Conservation (phyloP, 2,329 filamentous ascomycete species). For the Septoria linicola region DNA sequence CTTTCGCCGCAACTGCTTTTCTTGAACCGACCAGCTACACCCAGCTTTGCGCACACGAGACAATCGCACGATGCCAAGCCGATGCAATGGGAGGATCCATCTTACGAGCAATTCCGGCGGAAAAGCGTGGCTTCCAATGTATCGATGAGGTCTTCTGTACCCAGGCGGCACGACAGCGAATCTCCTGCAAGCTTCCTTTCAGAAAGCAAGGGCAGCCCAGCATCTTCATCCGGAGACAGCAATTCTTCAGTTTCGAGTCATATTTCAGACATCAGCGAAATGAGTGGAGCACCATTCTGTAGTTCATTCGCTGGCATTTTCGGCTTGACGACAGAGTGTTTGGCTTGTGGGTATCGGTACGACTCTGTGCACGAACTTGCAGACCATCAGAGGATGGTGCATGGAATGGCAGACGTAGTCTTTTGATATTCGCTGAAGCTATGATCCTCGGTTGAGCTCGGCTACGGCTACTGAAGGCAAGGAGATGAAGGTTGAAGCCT, state of each 20-base stretch:
- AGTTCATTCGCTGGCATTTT: constrained; percentile 17
- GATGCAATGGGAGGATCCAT: constrained; percentile 1
- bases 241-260: constrained; percentile 7
- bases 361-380: constrained; percentile 27
- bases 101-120: constrained; percentile 9
- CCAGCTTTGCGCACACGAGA: neutral
- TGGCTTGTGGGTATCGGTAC: constrained; percentile 29
- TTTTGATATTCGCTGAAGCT: too few species aligned
- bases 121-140: constrained; percentile 15
- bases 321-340: constrained; percentile 19
- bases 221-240: constrained; percentile 17
- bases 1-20: constrained; percentile 16
- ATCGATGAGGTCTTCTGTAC: constrained; percentile 9
- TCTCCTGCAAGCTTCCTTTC: constrained; percentile 11
- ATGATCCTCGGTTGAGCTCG: constrained; percentile 12
- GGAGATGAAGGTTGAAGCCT: neutral
- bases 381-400: constrained; percentile 26
- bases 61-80: constrained; percentile 8
- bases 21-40: neutral
- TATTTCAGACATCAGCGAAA: constrained; percentile 12
- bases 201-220: constrained; percentile 13
- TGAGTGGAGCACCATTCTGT: constrained; percentile 20
- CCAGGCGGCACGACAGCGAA: constrained; percentile 11
- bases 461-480: constrained; percentile 4
- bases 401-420: constrained; percentile 27